Evolutionary conservation across 352 stramenopile genomes (phyloP), one percentile per base, ranked within the genome.

Genomic region (Phytopythium helicoides): DNA sequence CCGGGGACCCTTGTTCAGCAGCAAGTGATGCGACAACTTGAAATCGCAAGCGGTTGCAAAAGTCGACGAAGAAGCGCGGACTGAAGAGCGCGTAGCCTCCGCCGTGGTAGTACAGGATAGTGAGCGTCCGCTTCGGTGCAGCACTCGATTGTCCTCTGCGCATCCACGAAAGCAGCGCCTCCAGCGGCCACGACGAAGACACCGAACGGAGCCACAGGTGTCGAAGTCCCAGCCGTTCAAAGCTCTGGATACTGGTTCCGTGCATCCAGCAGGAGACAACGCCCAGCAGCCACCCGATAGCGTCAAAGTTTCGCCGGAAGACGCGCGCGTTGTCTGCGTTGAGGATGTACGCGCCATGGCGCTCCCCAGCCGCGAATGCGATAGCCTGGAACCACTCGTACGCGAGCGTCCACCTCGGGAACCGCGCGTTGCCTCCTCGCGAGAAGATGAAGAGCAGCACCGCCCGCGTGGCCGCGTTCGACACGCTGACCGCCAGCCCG

Each of bases 81-180:
- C 57, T 75, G 47, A 85, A 73, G 34, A 84, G 56, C 10, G 72
- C 56, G 59, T 81, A 86, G 35, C 77, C 74, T 6, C 77, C 77
- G 40, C 77, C 77, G 26, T 88, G 77, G 54, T 71, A 76, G 55
- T 83, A 86, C 22, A 88, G 58, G 42, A 88, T 52, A 31, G 80
- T 61, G 25, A 84, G 41, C 19, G 61, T 60, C n/a, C 39, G 49
- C 41, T 64, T 33, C 28, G 28, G 28, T 22, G 3, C 25, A 12
- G 16, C 49, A 42, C 1, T 52, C 28, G 28, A 9, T 9, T 33
- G 28, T 33, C 28, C 9, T 5, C 28, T 5, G 28, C 28, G 28
- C 28, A 33, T 9, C 28, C 5, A 9, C 28, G 28, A 33, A 33
- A 33, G 28, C 28, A 33, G 28, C 28, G 9, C 28, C 5, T 33